phyloP scores from a whole-genome alignment of 2,329 filamentous ascomycete genomes.

The Colletotrichum liriopes region DNA sequence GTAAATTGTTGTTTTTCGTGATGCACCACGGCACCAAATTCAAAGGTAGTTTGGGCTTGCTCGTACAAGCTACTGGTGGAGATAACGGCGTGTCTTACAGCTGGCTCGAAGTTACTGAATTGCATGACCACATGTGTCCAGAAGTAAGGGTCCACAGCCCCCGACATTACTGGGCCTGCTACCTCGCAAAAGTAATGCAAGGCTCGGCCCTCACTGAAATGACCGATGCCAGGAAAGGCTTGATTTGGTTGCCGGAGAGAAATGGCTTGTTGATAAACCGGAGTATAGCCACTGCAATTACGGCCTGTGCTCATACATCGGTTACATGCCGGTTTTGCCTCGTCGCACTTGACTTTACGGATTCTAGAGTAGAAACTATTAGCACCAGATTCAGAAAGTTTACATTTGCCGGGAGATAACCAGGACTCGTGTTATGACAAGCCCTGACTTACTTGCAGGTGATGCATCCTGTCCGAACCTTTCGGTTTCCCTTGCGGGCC shows the following conservation, averaged over 20 bases:
- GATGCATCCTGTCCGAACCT: conserved; percentile 66
- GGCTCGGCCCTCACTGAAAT: conserved; percentile 17
- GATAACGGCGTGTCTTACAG: conserved; percentile 26
- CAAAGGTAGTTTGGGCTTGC: background rate
- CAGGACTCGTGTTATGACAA: background rate
- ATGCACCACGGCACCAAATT: background rate
- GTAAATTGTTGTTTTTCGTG: background rate
- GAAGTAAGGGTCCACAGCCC: conserved; percentile 34
- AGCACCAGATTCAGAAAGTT: background rate
- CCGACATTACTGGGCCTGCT: conserved; percentile 33
- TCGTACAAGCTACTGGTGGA: conserved; percentile 44
- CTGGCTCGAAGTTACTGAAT: conserved; percentile 25
- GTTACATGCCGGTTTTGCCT: conserved; percentile 66
- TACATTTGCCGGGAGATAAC: no score
- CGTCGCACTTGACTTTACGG: conserved; percentile 71
- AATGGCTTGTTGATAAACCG: background rate
- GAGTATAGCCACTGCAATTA: conserved; percentile 68
- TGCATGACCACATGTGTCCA: conserved; percentile 42
- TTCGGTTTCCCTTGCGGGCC: conserved; percentile 45
- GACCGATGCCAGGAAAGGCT: background rate
- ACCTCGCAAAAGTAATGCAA: conserved; percentile 26
- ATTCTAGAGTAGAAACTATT: conserved; percentile 54
- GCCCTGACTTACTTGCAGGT: conserved; percentile 65
- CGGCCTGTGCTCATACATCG: conserved; percentile 70
- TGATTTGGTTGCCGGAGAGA: background rate